phyloP scores from a whole-genome alignment of 371 early-diverging fungal species.

The Phascolomyces articulosus region DNA sequence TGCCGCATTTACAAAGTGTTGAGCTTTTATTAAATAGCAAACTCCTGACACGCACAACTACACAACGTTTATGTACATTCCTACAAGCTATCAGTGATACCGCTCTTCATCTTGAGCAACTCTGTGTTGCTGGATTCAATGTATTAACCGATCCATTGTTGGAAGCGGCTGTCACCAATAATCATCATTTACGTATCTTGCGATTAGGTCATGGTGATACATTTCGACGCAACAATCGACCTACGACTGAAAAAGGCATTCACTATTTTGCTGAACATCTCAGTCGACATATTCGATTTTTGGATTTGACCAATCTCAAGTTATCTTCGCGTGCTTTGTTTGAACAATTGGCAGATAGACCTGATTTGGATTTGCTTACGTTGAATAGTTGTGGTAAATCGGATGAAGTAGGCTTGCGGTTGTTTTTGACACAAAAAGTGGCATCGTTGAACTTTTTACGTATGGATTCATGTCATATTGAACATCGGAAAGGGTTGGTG shows the following conservation, averaged over 20 bases:
- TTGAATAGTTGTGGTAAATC: not conserved
- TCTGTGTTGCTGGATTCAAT: not conserved
- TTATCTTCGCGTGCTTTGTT: not conserved
- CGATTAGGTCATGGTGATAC: not conserved
- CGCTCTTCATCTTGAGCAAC: not conserved
- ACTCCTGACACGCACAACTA: not conserved
- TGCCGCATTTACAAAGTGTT: not conserved
- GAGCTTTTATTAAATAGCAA: not conserved
- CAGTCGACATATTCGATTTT: not conserved
- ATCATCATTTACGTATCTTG: not conserved
- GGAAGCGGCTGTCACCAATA: not conserved
- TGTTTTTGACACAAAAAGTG: not conserved
- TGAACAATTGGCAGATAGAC: not conserved
- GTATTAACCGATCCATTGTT: not conserved
- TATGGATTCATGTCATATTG: not conserved
- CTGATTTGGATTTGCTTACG: not conserved
- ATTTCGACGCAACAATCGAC: not conserved
- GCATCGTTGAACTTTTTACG: not conserved
- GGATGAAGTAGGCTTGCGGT: not conserved
- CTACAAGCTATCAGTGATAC: not conserved
- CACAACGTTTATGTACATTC: not conserved
- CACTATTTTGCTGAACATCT: not conserved
- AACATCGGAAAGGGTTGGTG: not conserved
- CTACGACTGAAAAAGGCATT: not conserved
- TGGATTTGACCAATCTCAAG: constrained; percentile 3